Percentiles rank a stretch among this genome's conserved stretches.
phyloP scores from a whole-genome alignment of 208 protist species.

The Leishmania turanica region DNA sequence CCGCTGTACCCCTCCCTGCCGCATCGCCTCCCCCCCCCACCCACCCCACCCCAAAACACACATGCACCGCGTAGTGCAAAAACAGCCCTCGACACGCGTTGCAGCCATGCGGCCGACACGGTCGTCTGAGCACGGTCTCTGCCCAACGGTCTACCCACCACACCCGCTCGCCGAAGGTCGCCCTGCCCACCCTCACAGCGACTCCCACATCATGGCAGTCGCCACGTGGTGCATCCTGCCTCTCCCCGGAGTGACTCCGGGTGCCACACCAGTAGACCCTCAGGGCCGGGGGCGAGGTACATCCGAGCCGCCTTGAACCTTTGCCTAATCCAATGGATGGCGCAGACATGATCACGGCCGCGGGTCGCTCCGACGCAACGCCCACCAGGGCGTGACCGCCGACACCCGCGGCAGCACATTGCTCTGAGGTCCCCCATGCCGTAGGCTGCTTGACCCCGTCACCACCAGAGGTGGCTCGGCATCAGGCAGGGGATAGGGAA shows the following conservation, averaged over 20 bases:
- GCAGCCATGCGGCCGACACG: not conserved
- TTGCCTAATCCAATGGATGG: not conserved
- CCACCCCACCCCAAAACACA: not conserved
- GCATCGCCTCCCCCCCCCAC: not conserved
- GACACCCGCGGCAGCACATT: too few species aligned
- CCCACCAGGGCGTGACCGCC: not conserved
- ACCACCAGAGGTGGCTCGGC: not conserved
- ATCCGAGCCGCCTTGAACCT: too few species aligned
- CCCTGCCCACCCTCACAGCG: too few species aligned
- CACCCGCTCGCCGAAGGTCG: not conserved
- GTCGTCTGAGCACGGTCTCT: not conserved
- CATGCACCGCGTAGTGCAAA: too few species aligned
- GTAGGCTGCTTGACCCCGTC: not conserved
- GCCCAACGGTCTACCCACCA: not conserved
- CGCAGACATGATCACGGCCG: not conserved
- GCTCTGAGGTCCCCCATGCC: not conserved
- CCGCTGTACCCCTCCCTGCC: too few species aligned
- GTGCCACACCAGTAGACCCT: not conserved
- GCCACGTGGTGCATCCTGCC: too few species aligned
- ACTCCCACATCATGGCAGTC: too few species aligned
- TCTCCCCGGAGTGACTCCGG: too few species aligned
- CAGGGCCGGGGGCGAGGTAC: not conserved
- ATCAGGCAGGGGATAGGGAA: not conserved
- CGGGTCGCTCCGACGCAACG: not conserved
- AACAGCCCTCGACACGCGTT: not conserved